Base-by-base conservation (phyloP, 768 basidiomycete genomes). In the Boletus rex-veris region DNA sequence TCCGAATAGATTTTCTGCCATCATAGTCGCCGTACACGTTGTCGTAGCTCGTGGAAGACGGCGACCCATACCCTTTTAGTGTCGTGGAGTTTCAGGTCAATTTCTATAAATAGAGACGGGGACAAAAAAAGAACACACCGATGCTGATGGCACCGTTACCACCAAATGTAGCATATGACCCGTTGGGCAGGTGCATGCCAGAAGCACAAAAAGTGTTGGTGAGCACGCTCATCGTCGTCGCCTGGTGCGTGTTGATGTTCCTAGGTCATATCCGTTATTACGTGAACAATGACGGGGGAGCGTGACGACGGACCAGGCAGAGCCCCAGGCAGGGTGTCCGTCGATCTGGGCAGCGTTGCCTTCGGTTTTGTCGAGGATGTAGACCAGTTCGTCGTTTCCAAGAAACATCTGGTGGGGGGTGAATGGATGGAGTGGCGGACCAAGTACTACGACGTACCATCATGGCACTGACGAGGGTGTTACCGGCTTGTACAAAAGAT, bases 341-440 rank as follows among this genome's bases (percentile, higher is more conserved):
- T 79, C 76, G 52, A 90, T 75, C 58, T 78, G 76, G 4, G 79
- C 79, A 3, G 77, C 75, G 68, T 93, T 92, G 21, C 81, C 82
- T 64, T 92, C 87, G 6, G 85, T 82, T 73, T 96, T 96, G 79
- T 96, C 92, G 37, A 94, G 75, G 16, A 94, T 87, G 73, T 93
- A 95, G 31, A 95, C 87, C 69, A 84, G 88, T 61, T 90, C 76
- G 30, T 80, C 74, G 61, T 85, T 89, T 7, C 88, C 90, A 43
- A 92, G 71, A 67, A 92, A 91, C 81, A 88, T 83, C 88, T 88
- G 21, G 5, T 15, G 7, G 0, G 57, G 21, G 14, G 21, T 57
- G 49, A 41, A 2, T 12, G 11, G 10, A 1, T 15, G 18, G 10
- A 1, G 28, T 16, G 18, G 18, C 5, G 12, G 18, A 19, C 18